Base-by-base conservation (phyloP, 2,329 filamentous ascomycete genomes). In the Thermomyces lanuginosus region DNA sequence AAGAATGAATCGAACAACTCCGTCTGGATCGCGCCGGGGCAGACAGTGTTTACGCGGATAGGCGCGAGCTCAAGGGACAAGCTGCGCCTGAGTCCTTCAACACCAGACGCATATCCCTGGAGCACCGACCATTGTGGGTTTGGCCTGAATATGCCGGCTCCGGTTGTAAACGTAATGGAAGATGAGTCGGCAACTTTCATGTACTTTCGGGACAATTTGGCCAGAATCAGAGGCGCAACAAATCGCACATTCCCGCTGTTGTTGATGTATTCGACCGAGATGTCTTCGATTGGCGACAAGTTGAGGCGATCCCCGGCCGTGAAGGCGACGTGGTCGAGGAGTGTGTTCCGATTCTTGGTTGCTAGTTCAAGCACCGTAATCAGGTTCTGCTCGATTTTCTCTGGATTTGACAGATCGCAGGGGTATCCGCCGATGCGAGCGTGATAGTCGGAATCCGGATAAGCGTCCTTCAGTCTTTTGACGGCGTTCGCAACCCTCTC, bases 61-160 rank as follows among this genome's bases (percentile, higher is more conserved):
- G 74, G 74, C 35, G 60, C 62, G 29, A 80, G 41, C 39, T 78
- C 72, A 16, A 76, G 39, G 2, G 73, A 73, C 17, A 79, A 48
- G 3, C 57, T 61, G 2, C 65, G 55, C 2, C 58, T 55, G 43
- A 76, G 56, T 3, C 62, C 59, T 26, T 69, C 55, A 3, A 41
- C 16, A 0, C 41, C 42, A 2, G 30, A 33, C 0, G 43, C 44
- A 8, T 40, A 30, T 1, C 39, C 38, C 1, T 51, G 48, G 1
- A 37, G 29, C 4, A 53, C 8, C 0, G 43, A 31, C 47, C 48
- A 55, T 3, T 46, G 48, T 0, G 46, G 43, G 5, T 38, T 22
- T 0, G 58, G 57, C 17, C 48, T 49, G 2, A 42, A 24, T 4
- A 44, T 38, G 21, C 44, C 46, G 2, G 44, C 44, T 2, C 58